Percentiles rank a stretch among this genome's conserved stretches.
Conservation (phyloP, 2,329 filamentous ascomycete genomes). For the Alternaria ventricosa region DNA sequence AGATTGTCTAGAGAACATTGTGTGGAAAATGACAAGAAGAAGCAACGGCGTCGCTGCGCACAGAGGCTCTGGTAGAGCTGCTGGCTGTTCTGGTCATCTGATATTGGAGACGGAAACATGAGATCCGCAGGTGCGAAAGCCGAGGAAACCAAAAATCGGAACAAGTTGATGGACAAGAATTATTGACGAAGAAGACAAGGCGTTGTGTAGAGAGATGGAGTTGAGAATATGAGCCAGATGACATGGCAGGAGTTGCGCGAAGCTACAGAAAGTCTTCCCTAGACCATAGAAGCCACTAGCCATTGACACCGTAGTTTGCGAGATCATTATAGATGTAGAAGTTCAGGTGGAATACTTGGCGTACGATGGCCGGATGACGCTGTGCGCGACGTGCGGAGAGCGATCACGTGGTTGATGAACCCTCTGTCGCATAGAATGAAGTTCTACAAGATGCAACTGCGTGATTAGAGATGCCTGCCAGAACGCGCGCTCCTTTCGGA, state of each 20-base stretch:
- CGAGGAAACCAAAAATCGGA: not conserved
- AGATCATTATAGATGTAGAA: not conserved
- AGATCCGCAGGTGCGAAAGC: not conserved
- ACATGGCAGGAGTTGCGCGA: not conserved
- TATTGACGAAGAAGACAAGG: not conserved
- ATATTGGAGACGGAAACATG: not conserved
- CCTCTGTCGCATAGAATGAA: not conserved
- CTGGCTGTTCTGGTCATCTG: not conserved
- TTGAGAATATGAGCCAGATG: not conserved
- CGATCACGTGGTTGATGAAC: not conserved
- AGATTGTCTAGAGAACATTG: too few relatives aligned
- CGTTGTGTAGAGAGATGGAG: not conserved
- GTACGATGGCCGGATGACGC: not conserved
- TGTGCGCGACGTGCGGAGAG: not conserved
- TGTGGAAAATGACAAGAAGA: not conserved
- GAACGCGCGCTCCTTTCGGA: not conserved
- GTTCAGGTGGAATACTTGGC: not conserved
- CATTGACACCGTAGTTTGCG: not conserved
- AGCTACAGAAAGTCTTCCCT: not conserved
- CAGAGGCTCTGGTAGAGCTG: not conserved
- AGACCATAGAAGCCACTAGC: not conserved
- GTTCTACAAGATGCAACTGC: not conserved
- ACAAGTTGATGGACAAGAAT: not conserved
- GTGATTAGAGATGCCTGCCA: not conserved
- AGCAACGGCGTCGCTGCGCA: not conserved